Base-by-base conservation (phyloP, 164 flowering plant species). In the Saururus chinensis region DNA sequence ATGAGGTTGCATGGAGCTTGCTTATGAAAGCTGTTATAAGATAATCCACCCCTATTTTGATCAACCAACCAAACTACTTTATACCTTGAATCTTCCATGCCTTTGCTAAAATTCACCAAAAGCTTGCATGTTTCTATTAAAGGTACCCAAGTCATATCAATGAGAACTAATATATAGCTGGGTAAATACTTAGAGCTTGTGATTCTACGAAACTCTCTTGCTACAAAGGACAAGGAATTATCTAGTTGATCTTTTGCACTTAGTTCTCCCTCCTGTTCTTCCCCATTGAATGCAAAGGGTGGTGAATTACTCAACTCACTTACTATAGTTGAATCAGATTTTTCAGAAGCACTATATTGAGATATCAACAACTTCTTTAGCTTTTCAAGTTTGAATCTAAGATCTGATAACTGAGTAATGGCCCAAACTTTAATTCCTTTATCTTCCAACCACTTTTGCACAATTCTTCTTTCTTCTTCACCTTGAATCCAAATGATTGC, bases 401-500 rank as follows among this genome's bases (percentile, higher is more conserved):
- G 71, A 1, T 71, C 54, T 22, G 82, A 77, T 77, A 67, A 74
- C 53, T 65, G 57, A 16, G 67, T 72, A 1, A 77, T 59, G 16
- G 62, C 73, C 19, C 68, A 61, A 0, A 83, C 84, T 69, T 76
- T 81, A 0, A 87, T 64, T 6, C 91, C 89, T 1, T 66, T 64
- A 10, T 57, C 58, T 60, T 76, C 74, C 73, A 87, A 69, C 75
- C 75, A 84, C 1, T 58, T 82, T n/a, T 69, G 61, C 1, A 69
- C 21, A 9, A 83, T 61, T 48, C 69, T 67, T 60, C 82, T 73
- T 37, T 83, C 72, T 62, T 79, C 85, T 0, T 73, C 66, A 9
- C 81, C 75, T 48, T 57, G n/a, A n/a, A n/a, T n/a, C n/a, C n/a
- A n/a, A 58, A 89, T 80, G 0, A 89, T 70, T 25, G 73, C 80